Evolutionary conservation across 306 rosid genomes (phyloP).

Genomic region (Cucumis sativus): DNA sequence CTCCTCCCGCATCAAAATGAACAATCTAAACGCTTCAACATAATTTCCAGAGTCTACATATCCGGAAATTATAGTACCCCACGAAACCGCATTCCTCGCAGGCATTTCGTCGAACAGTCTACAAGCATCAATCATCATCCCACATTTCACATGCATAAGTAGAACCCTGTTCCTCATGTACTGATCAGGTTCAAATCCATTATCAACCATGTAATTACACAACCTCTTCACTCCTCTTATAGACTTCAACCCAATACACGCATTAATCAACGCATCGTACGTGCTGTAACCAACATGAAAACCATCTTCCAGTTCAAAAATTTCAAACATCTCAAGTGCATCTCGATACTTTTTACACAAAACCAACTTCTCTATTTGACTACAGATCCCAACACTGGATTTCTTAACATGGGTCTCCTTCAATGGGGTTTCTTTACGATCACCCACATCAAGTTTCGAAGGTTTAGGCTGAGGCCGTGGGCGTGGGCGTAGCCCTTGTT

Average conservation of each 20-base stretch:
- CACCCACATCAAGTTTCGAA: conserved; percentile 17
- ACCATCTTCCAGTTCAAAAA: conserved; percentile 49
- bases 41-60: conserved; percentile 55
- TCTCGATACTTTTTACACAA: conserved; percentile 33
- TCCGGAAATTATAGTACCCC: conserved; percentile 53
- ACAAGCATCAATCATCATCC: conserved; percentile 58
- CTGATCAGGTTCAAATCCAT: conserved; percentile 53
- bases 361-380: conserved; percentile 66
- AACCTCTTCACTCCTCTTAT: conserved; percentile 61
- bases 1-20: conserved; percentile 57
- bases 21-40: conserved; percentile 44
- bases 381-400: conserved; percentile 36
- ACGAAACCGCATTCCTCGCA: conserved; percentile 37
- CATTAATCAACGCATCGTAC: conserved; percentile 55
- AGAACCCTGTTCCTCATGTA: conserved; percentile 63
- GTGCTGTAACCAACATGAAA: conserved; percentile 38
- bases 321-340: conserved; percentile 74
- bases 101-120: conserved; percentile 53
- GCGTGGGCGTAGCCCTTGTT: conserved; percentile 21
- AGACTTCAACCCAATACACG: conserved; percentile 56
- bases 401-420: conserved; percentile 19
- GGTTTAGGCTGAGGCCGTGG: conserved; percentile 37
- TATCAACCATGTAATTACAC: conserved; percentile 30
- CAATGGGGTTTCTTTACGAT: conserved; percentile 12
- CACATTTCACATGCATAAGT: conserved; percentile 62